Base-by-base conservation (phyloP, 192 early-diverging fungal genomes). In the Gigaspora rosea region DNA sequence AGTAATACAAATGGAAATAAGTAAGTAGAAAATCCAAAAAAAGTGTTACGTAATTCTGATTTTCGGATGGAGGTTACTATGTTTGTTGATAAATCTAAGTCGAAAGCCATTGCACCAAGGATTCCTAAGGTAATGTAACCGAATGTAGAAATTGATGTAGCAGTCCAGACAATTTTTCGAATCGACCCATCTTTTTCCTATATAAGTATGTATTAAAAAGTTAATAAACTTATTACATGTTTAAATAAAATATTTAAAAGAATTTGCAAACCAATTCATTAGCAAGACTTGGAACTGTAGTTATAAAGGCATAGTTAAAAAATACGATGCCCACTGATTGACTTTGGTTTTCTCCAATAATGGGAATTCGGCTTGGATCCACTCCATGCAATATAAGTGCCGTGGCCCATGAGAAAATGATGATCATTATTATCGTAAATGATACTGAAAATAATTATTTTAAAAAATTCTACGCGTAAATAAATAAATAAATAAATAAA, bases 251-350 rank as follows among this genome's bases (percentile, higher is more conserved):
- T n/a, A 33, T 27, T 32, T 8, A 12, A 20, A 51, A 51, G 27
- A 27, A 51, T 33, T 48, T 68, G 27, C 27, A 27, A 27, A 88
- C 86, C 77, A 87, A 86, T 7, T 86, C 87, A 73, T 91, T 92
- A 18, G 90, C 84, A 84, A 85, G 88, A 15, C 87, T 88, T 0
- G 91, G 90, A 11, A 92, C 78, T 4, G 91, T 89, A 49, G 89
- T 90, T 35, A 90, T 88, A 70, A 90, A 84, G 7, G 89, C 88
- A 68, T 86, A 94, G 71, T 92, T 94, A 63, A 92, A 92, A 49
- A 94, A 82, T 36, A 92, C 88, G n/a, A 83, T 86, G 3, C 91
- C 91, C 48, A 94, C 82, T 1, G 89, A 84, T 20, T 78, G 80
- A 16, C 84, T 83, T 12, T 86, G 65, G 73, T 90, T 79, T 7